These are phyloP conservation scores for Tuber brumale DNA, from an alignment of 495 filamentous ascomycete genomes.

Conservation along the genomic window DNA sequence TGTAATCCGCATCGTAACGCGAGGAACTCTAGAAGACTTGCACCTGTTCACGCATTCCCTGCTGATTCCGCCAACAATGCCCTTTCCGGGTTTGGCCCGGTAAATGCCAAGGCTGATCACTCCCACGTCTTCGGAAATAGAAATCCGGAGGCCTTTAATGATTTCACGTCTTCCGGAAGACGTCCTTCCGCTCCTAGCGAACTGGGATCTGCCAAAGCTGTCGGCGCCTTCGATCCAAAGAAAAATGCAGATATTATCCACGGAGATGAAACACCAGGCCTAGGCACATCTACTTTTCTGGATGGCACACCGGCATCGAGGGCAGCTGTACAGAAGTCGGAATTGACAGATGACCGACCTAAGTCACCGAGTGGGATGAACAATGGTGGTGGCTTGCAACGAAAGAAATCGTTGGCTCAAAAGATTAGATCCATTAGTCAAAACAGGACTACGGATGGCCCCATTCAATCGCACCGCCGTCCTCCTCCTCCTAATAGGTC, in stretches of 20 bases:
- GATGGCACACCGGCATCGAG: constrained; percentile 88
- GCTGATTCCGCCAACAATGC: constrained; percentile 85
- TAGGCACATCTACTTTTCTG: constrained; percentile 92
- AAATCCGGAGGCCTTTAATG: constrained; percentile 74
- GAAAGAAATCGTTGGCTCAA: constrained; percentile 92
- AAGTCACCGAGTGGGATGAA: constrained; percentile 33
- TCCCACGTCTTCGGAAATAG: constrained; percentile 71
- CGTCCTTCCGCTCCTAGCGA: constrained; percentile 22
- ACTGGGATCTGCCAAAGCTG: not conserved
- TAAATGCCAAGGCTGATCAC: constrained; percentile 75
- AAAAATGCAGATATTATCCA: constrained; percentile 63
- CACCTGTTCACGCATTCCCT: constrained; percentile 96
- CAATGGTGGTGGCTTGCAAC: constrained; percentile 62
- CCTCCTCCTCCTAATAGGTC: constrained; percentile 41
- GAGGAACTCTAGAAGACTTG: constrained; percentile 68
- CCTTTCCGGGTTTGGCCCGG: constrained; percentile 77
- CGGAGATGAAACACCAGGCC: constrained; percentile 72
- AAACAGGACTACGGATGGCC: constrained; percentile 50
- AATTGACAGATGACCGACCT: constrained; percentile 32
- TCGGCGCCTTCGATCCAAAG: constrained; percentile 53
- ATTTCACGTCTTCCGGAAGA: constrained; percentile 54
- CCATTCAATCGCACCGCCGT: constrained; percentile 40
- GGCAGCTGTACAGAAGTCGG: constrained; percentile 60
- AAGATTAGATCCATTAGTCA: constrained; percentile 65
- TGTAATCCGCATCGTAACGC: constrained; percentile 88